Evolutionary conservation across 2,329 filamentous ascomycete genomes (phyloP).

Genomic region (Colletotrichum phormii): DNA sequence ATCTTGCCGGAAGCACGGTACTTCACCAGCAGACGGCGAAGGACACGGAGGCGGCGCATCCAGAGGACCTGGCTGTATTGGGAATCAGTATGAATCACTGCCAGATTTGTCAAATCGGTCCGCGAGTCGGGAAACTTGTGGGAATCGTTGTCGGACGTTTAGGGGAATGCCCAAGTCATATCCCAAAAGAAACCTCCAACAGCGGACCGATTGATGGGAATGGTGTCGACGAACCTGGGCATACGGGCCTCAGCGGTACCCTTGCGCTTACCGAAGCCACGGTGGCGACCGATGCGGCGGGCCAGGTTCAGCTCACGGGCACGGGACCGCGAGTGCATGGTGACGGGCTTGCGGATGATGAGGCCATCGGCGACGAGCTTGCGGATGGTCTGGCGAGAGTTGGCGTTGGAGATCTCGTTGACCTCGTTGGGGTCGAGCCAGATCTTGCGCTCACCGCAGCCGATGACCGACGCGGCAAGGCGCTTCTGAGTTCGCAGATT

Average conservation of each 20-base stretch:
- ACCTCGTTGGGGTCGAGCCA: slow-evolving; percentile 99
- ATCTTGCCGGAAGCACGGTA: slow-evolving; percentile 99
- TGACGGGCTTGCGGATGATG: slow-evolving; percentile 99
- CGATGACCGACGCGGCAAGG: slow-evolving; percentile 97
- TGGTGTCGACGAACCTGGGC: slow-evolving; percentile 79
- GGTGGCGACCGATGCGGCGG: slow-evolving; percentile 95
- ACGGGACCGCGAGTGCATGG: slow-evolving; percentile 98
- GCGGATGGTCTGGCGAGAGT: slow-evolving; percentile 99
- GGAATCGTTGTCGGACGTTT: not conserved
- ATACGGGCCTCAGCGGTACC: slow-evolving; percentile 99
- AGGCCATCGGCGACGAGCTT: slow-evolving; percentile 99
- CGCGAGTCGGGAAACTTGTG: not conserved
- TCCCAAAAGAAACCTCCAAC: not conserved
- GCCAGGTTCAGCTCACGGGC: slow-evolving; percentile 95
- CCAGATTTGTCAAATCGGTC: not conserved
- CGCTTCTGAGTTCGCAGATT: slow-evolving; percentile 99
- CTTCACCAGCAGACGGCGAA: slow-evolving; percentile 98
- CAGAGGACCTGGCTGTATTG: slow-evolving; percentile 88
- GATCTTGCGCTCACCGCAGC: slow-evolving; percentile 99
- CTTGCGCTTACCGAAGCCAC: slow-evolving; percentile 99
- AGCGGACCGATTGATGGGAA: not conserved
- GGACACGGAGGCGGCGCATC: slow-evolving; percentile 99
- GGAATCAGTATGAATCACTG: slow-evolving; percentile 9
- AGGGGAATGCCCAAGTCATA: not conserved
- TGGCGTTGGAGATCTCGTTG: slow-evolving; percentile 99